phyloP scores from a whole-genome alignment of 352 stramenopile species.

The Peronospora belbahrii region DNA sequence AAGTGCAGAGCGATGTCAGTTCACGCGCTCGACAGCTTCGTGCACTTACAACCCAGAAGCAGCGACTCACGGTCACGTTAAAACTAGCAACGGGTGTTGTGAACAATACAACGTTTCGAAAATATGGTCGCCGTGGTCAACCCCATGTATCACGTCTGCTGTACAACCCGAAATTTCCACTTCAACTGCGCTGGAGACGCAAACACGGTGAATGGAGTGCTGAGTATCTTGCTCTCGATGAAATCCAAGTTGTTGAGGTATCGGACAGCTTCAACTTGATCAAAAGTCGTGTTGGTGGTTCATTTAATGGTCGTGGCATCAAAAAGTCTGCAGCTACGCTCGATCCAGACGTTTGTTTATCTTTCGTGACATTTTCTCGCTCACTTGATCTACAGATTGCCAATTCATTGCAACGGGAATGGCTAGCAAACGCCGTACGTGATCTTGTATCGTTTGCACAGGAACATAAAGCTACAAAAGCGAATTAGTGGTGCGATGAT shows the following conservation, averaged over 20 bases:
- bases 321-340: constrained; percentile 42
- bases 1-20: constrained; percentile 57
- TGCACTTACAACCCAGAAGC: constrained; percentile 41
- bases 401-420: constrained; percentile 62
- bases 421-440: constrained; percentile 58
- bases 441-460: constrained; percentile 58
- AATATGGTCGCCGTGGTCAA: constrained; percentile 63
- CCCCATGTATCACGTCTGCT: constrained; percentile 63
- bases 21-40: constrained; percentile 38
- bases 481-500: too few relatives aligned
- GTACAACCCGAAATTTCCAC: constrained; percentile 59
- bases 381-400: constrained; percentile 63
- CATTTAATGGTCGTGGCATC: constrained; percentile 29
- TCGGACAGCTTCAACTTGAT: constrained; percentile 5
- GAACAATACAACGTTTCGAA: constrained; percentile 67
- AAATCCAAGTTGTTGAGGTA: constrained; percentile 35
- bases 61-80: constrained; percentile 53
- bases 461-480: constrained; percentile 49
- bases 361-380: constrained; percentile 39
- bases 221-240: constrained; percentile 49
- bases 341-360: constrained; percentile 43
- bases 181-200: constrained; percentile 62
- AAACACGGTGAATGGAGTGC: constrained; percentile 70
- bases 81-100: constrained; percentile 50
- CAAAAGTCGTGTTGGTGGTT: neutral